These are phyloP conservation scores for Silene latifolia DNA, from an alignment of 148 eudicot genomes.

Conservation along the genomic window DNA sequence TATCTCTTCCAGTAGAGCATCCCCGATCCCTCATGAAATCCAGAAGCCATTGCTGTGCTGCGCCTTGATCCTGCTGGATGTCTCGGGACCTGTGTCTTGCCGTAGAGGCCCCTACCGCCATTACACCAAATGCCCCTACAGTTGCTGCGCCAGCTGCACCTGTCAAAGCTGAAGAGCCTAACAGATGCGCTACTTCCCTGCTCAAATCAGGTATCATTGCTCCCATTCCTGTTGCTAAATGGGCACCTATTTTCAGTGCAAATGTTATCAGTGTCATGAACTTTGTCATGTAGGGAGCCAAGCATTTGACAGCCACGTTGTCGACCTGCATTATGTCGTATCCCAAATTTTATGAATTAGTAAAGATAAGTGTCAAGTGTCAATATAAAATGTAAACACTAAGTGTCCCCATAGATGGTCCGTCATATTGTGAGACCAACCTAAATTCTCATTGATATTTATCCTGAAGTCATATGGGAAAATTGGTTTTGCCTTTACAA, in stretches of 20 bases:
- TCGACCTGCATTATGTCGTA: slow-evolving; percentile 57
- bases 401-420: too few relatives aligned
- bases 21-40: slow-evolving; percentile 74
- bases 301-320: slow-evolving; percentile 54
- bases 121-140: slow-evolving; percentile 55
- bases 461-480: too few relatives aligned
- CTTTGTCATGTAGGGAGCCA: slow-evolving; percentile 84
- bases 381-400: too few relatives aligned
- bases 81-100: slow-evolving; percentile 47
- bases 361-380: neutral
- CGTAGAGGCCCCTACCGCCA: slow-evolving; percentile 33
- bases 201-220: slow-evolving; percentile 83
- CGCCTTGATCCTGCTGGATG: slow-evolving; percentile 64
- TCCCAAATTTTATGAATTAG: neutral
- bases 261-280: slow-evolving; percentile 88
- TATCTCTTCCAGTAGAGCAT: slow-evolving; percentile 77
- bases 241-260: slow-evolving; percentile 88
- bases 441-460: too few relatives aligned
- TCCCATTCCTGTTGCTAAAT: slow-evolving; percentile 86
- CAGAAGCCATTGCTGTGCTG: slow-evolving; percentile 93
- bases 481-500: too few relatives aligned
- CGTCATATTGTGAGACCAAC: too few relatives aligned
- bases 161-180: slow-evolving; percentile 47
- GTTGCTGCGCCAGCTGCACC: slow-evolving; percentile 76
- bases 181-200: slow-evolving; percentile 67